Evolutionary conservation across 805 yeast species (phyloP), one percentile per base, ranked within the genome.

Genomic region (Lachancea sp.): DNA sequence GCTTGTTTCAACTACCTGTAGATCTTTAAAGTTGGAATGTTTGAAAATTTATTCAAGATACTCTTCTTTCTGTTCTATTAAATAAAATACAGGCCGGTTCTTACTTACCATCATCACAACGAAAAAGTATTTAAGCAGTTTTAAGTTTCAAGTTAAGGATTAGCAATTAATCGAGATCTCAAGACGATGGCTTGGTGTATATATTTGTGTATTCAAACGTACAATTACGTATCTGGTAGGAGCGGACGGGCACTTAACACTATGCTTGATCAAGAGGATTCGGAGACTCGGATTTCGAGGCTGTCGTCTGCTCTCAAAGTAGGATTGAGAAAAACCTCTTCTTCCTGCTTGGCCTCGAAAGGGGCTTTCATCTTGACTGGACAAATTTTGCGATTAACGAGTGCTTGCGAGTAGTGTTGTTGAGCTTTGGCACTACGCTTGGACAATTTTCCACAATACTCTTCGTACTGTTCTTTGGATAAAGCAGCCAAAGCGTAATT

Each of bases 291-390:
- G 16, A 34, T 18, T 19, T 36, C 19, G 11, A 35, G 31, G 18
- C 19, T 25, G 22, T 29, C 20, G 7, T 68, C 72, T 46, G 81
- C 86, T 60, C 95, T 82, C 16, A 83, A 88, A 66, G 83, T 74
- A 65, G 96, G 96, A 68, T 90, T 91, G 72, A 90, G 77, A 78
- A 88, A 90, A 42, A 89, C 95, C 36, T 74, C 71, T 65, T 77
- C 78, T 73, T 90, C 96, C 66, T 81, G 77, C 20, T 83, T 89
- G 42, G 80, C 86, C 37, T 76, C 62, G 70, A 86, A 90, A 48
- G 97, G 97, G 48, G 96, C 79, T 56, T 84, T 71, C 53, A 81
- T 85, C 77, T 90, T 90, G 52, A 90, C 85, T 56, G 78, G 82
- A 70, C 90, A 87, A 79, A 90, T 74, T 44, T 86, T 72, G 77